These are phyloP conservation scores for Collybiopsis confluens DNA, from an alignment of 768 basidiomycete species.

Conservation along the genomic window DNA sequence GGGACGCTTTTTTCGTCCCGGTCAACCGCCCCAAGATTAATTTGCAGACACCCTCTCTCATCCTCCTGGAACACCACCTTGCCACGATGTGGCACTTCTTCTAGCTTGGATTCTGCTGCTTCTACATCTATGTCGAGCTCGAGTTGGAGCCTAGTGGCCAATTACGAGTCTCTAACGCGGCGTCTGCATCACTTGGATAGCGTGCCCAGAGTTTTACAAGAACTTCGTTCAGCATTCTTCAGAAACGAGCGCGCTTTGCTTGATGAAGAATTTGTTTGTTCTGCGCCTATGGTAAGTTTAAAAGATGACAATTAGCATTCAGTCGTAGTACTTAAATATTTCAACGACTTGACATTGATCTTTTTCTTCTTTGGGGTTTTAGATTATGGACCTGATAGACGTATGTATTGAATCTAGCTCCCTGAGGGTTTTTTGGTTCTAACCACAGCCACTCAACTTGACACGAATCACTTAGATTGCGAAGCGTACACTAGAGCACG, in stretches of 20 bases:
- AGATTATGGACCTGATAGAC: constrained; percentile 1
- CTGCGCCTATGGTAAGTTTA: constrained; percentile 3
- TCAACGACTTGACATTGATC: not conserved
- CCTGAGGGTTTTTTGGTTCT: not conserved
- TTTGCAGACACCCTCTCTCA: not conserved
- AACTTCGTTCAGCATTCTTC: constrained; percentile 4
- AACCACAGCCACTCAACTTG: not conserved
- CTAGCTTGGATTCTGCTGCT: not conserved
- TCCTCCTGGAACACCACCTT: not conserved
- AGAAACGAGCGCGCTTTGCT: not conserved
- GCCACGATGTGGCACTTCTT: not conserved
- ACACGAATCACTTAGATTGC: not conserved
- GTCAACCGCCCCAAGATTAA: not conserved
- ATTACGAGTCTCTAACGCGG: not conserved
- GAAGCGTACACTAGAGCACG: not conserved
- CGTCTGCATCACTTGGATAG: constrained; percentile 3
- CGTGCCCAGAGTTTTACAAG: not conserved
- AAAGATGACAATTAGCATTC: too few relatives aligned
- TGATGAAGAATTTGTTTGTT: not conserved
- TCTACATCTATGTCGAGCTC: not conserved
- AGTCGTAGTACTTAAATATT: not conserved
- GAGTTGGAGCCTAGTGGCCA: not conserved
- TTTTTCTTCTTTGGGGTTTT: not conserved
- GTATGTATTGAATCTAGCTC: not conserved
- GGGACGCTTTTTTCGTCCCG: not conserved